Conservation (phyloP, 257 asterid species). For the Lavandula angustifolia region DNA sequence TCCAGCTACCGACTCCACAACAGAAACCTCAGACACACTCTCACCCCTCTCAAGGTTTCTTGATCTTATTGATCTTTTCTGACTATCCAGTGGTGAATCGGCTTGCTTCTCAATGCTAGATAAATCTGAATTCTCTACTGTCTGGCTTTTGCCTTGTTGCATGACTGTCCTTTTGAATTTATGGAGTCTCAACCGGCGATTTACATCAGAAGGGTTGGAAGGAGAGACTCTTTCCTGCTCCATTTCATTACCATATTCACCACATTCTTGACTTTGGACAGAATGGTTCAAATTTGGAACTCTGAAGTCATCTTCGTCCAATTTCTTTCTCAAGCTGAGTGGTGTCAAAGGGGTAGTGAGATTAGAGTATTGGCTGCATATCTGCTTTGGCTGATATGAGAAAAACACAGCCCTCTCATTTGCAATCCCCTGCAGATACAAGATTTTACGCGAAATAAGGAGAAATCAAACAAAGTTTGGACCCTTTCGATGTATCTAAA, state of each 20-base stretch:
- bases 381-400: slow-evolving; percentile 49
- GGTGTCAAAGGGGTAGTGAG: slow-evolving; percentile 38
- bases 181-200: slow-evolving; percentile 33
- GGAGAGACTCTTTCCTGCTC: slow-evolving; percentile 35
- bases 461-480: slow-evolving; percentile 21
- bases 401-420: slow-evolving; percentile 42
- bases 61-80: slow-evolving; percentile 38
- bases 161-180: slow-evolving; percentile 30
- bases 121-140: slow-evolving; percentile 36
- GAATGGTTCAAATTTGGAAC: slow-evolving; percentile 62
- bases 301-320: slow-evolving; percentile 64
- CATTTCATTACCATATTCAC: slow-evolving; percentile 15
- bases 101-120: slow-evolving; percentile 32
- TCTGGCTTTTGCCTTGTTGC: slow-evolving; percentile 40
- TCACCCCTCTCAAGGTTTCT: slow-evolving; percentile 50
- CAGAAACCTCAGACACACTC: slow-evolving; percentile 60
- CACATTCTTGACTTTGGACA: slow-evolving; percentile 41
- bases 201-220: slow-evolving; percentile 34
- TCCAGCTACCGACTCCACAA: slow-evolving; percentile 48
- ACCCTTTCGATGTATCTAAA: no score
- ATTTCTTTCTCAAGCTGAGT: slow-evolving; percentile 44
- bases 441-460: no score
- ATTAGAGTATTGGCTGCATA: slow-evolving; percentile 33
- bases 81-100: slow-evolving; percentile 32
- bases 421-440: slow-evolving; percentile 46